Percentiles rank a stretch among this genome's conserved stretches.
These are phyloP conservation scores for Kodamaea plutei DNA, from an alignment of 1,139 yeast genomes.

Conservation along the genomic window DNA sequence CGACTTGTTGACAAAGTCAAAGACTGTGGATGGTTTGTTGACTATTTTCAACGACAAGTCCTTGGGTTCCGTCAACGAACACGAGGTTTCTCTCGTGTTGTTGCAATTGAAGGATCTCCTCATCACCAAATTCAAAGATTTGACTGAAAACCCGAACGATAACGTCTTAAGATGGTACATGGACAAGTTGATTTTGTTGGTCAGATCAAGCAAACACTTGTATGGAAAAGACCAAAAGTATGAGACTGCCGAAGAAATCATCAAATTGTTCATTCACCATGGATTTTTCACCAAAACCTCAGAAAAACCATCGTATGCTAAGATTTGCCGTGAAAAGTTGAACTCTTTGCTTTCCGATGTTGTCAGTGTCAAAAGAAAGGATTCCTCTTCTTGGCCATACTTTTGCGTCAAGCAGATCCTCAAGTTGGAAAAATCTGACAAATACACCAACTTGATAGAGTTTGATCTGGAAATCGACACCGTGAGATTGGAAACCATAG, in stretches of 20 bases:
- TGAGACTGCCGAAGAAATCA: slow-evolving; percentile 44
- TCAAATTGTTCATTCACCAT: slow-evolving; percentile 48
- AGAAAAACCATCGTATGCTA: slow-evolving; percentile 16
- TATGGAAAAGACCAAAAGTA: slow-evolving; percentile 15
- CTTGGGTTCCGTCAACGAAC: slow-evolving; percentile 12
- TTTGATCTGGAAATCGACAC: slow-evolving; percentile 53
- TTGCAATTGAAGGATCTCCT: slow-evolving; percentile 22
- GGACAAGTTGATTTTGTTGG: slow-evolving; percentile 59
- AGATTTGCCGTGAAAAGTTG: slow-evolving; percentile 54
- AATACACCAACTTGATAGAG: slow-evolving; percentile 32
- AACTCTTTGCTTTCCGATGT: slow-evolving; percentile 63
- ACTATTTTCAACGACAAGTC: slow-evolving; percentile 25
- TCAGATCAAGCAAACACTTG: slow-evolving; percentile 44
- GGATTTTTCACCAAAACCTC: slow-evolving; percentile 50
- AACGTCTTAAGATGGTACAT: slow-evolving; percentile 61
- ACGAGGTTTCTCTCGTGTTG: slow-evolving; percentile 15
- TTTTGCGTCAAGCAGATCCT: slow-evolving; percentile 32
- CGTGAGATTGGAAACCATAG: slow-evolving; percentile 49
- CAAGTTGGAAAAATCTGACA: slow-evolving; percentile 20
- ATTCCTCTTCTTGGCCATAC: slow-evolving; percentile 57
- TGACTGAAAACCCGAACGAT: slow-evolving; percentile 31
- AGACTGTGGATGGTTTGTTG: slow-evolving; percentile 54
- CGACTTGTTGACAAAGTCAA: slow-evolving; percentile 74
- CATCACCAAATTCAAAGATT: slow-evolving; percentile 18
- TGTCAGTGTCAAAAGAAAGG: slow-evolving; percentile 41